phyloP scores from a whole-genome alignment of 805 yeast genomes.

The Kodamaea kaohsiungensis region DNA sequence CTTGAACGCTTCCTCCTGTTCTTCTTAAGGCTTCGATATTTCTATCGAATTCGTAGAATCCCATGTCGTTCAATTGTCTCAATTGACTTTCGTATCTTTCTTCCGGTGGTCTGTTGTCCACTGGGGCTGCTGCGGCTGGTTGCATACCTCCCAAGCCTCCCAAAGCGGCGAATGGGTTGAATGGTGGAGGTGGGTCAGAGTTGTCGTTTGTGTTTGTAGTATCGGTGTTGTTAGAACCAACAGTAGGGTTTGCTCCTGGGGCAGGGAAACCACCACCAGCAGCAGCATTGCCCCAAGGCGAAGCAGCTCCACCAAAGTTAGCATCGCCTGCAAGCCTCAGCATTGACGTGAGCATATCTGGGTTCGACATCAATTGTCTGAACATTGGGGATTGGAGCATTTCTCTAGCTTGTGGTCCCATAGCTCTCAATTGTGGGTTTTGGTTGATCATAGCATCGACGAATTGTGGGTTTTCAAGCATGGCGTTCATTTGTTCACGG shows the following conservation, averaged over 20 bases:
- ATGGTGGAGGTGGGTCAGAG: not conserved
- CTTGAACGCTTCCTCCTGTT: conserved; percentile 96
- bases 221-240: conserved; percentile 14
- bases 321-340: conserved; percentile 65
- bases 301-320: conserved; percentile 34
- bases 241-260: conserved; percentile 41
- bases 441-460: conserved; percentile 76
- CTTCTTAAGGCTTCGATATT: conserved; percentile 91
- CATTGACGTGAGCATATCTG: conserved; percentile 80
- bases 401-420: conserved; percentile 89
- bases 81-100: conserved; percentile 45
- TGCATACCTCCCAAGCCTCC: conserved; percentile 38
- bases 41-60: conserved; percentile 87
- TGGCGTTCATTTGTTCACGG: conserved; percentile 78
- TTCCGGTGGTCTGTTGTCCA: conserved; percentile 47
- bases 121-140: conserved; percentile 31
- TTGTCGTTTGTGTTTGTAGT: conserved; percentile 3
- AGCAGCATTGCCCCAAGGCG: conserved; percentile 10
- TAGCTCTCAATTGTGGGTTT: conserved; percentile 77
- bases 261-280: conserved; percentile 33
- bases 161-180: conserved; percentile 55
- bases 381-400: conserved; percentile 82
- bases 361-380: conserved; percentile 70
- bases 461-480: conserved; percentile 88
- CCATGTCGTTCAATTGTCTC: conserved; percentile 50